Conservation (phyloP, 108 stramenopile genomes). For the Parietichytrium sp. region DNA sequence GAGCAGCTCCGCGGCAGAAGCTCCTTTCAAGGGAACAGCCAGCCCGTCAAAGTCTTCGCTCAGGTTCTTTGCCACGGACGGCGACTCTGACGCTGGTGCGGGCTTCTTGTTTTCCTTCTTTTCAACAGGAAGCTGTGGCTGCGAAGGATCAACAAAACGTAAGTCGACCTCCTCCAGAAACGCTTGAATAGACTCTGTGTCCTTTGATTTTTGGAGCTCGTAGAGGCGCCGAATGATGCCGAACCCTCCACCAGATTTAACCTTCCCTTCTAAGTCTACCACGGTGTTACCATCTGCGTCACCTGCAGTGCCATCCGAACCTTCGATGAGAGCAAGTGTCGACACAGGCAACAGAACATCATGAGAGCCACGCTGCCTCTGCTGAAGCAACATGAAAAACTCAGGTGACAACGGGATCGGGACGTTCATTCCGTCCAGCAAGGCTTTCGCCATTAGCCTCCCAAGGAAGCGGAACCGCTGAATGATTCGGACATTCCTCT, state of each 20-base stretch:
- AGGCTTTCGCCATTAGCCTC: constrained; percentile 9
- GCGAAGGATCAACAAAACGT: constrained; percentile 18
- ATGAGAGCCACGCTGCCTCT: constrained; percentile 9
- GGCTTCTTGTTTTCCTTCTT: no score
- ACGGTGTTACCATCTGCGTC: background rate
- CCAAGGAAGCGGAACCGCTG: constrained; percentile 12
- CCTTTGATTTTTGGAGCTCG: background rate
- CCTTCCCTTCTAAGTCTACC: no score
- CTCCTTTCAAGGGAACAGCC: background rate
- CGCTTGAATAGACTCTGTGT: background rate
- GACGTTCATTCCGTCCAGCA: constrained; percentile 34
- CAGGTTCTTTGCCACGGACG: background rate
- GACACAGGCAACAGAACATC: constrained; percentile 14
- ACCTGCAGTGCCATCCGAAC: background rate
- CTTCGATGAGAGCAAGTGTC: background rate
- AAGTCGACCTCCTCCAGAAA: background rate
- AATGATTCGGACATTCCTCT: background rate
- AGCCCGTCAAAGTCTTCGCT: background rate
- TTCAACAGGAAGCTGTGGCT: background rate
- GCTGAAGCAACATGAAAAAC: constrained; percentile 25
- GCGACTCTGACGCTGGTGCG: no score
- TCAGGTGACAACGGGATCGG: constrained; percentile 7
- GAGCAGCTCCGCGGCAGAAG: background rate
- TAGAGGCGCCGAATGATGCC: constrained; percentile 10
- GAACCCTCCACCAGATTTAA: background rate